Evolutionary conservation across 2,329 filamentous ascomycete genomes (phyloP).

Genomic region (Ramularia endophylla): DNA sequence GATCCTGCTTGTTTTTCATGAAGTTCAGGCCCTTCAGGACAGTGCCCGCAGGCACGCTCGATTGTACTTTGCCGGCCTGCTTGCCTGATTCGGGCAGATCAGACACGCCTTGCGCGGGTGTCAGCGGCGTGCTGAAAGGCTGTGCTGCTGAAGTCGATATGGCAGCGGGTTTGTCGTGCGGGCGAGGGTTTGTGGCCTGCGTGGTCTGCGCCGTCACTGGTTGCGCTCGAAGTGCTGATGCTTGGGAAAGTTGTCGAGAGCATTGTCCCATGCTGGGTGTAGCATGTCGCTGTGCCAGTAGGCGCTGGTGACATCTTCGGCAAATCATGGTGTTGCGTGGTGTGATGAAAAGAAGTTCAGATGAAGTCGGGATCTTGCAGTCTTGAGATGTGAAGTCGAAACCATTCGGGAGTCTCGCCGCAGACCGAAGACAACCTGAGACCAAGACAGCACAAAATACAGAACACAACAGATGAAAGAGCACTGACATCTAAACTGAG

Average conservation of each 20-base stretch:
- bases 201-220: constrained; percentile 26
- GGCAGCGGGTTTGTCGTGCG: constrained; percentile 33
- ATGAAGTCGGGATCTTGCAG: too few relatives aligned
- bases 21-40: constrained; percentile 70
- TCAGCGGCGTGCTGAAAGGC: constrained; percentile 39
- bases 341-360: too few relatives aligned
- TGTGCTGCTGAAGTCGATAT: constrained; percentile 43
- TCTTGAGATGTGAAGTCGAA: too few relatives aligned
- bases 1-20: constrained; percentile 65
- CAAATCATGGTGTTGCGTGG: constrained; percentile 26
- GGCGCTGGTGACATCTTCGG: constrained; percentile 23
- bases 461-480: too few relatives aligned
- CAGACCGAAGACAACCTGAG: too few relatives aligned
- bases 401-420: too few relatives aligned
- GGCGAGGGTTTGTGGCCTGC: constrained; percentile 27
- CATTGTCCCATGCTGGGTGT: constrained; percentile 2
- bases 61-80: constrained; percentile 19
- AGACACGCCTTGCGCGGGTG: constrained; percentile 27
- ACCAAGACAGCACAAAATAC: too few relatives aligned
- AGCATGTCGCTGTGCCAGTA: constrained; percentile 15
- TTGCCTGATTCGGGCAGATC: constrained; percentile 23
- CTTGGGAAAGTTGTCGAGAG: constrained; percentile 13
- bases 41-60: constrained; percentile 59
- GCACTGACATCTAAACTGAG: too few relatives aligned
- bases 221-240: constrained; percentile 13